Conservation (phyloP, 2,329 filamentous ascomycete species). For the Peltaster fructicola region DNA sequence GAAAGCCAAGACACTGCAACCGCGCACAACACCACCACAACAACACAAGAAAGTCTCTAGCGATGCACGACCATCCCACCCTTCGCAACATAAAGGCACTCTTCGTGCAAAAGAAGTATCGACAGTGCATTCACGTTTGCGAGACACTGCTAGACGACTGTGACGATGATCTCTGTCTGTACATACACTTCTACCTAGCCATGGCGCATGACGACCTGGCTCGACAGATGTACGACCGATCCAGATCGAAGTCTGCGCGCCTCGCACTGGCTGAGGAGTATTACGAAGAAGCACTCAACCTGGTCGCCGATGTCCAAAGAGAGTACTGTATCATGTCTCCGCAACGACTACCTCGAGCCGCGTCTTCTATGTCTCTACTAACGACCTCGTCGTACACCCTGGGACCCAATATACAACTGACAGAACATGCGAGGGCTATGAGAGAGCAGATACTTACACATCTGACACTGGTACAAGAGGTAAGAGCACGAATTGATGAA, state of each 20-base stretch:
- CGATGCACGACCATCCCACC: too few relatives aligned
- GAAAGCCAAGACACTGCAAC: too few relatives aligned
- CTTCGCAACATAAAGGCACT: slow-evolving; percentile 16
- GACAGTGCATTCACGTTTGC: slow-evolving; percentile 17
- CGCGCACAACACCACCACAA: too few relatives aligned
- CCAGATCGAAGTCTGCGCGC: slow-evolving; percentile 24
- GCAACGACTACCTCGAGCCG: not conserved
- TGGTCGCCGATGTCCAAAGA: not conserved
- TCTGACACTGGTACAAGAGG: slow-evolving; percentile 17
- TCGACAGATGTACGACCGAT: slow-evolving; percentile 28
- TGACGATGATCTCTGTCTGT: slow-evolving; percentile 7
- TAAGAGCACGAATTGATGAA: slow-evolving; percentile 6
- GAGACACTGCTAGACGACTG: slow-evolving; percentile 9
- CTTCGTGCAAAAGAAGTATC: slow-evolving; percentile 13
- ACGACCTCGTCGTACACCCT: too few relatives aligned
- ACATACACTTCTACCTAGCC: slow-evolving; percentile 30
- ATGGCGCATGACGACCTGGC: slow-evolving; percentile 30
- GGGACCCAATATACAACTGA: too few relatives aligned
- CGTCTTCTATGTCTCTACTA: too few relatives aligned
- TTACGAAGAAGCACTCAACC: slow-evolving; percentile 17
- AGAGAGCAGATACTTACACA: slow-evolving; percentile 18
- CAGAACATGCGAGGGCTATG: too few relatives aligned
- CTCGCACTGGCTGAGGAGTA: slow-evolving; percentile 23
- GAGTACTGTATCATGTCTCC: not conserved
- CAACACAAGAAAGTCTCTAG: too few relatives aligned